phyloP scores from a whole-genome alignment of 2,329 filamentous ascomycete species.

The Aspergillus fructus region DNA sequence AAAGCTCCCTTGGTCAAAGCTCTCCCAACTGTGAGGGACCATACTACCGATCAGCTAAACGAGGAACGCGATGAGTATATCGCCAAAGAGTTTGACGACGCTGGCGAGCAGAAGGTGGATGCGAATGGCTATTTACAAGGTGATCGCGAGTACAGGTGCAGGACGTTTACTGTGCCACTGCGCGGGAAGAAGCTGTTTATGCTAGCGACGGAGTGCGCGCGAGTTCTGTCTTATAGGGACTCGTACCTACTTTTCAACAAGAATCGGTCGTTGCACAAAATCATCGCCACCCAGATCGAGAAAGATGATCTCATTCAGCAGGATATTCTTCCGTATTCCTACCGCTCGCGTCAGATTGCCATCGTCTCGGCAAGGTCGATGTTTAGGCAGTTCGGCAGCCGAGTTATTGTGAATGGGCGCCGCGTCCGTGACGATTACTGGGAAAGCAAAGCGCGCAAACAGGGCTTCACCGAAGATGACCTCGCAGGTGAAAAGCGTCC shows the following conservation, averaged over 20 bases:
- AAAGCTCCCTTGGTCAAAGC: slow-evolving; percentile 89
- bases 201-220: slow-evolving; percentile 95
- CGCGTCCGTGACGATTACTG: slow-evolving; percentile 97
- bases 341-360: slow-evolving; percentile 95
- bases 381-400: slow-evolving; percentile 97
- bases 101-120: slow-evolving; percentile 91
- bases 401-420: slow-evolving; percentile 85
- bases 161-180: slow-evolving; percentile 89
- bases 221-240: slow-evolving; percentile 89
- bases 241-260: slow-evolving; percentile 99
- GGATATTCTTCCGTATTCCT: slow-evolving; percentile 95
- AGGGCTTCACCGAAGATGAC: slow-evolving; percentile 97
- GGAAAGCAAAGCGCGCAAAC: slow-evolving; percentile 95
- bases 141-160: slow-evolving; percentile 83
- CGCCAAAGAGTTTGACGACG: slow-evolving; percentile 87
- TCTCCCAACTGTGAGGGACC: slow-evolving; percentile 90
- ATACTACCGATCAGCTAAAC: slow-evolving; percentile 93
- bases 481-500: slow-evolving; percentile 93
- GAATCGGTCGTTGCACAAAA: slow-evolving; percentile 94
- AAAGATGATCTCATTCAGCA: slow-evolving; percentile 95
- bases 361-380: slow-evolving; percentile 97
- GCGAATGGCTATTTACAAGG: slow-evolving; percentile 77
- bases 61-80: slow-evolving; percentile 91
- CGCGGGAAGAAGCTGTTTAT: slow-evolving; percentile 95
- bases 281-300: slow-evolving; percentile 91